Conservation (phyloP, 441 rosid species). For the Lepidium campestre region DNA sequence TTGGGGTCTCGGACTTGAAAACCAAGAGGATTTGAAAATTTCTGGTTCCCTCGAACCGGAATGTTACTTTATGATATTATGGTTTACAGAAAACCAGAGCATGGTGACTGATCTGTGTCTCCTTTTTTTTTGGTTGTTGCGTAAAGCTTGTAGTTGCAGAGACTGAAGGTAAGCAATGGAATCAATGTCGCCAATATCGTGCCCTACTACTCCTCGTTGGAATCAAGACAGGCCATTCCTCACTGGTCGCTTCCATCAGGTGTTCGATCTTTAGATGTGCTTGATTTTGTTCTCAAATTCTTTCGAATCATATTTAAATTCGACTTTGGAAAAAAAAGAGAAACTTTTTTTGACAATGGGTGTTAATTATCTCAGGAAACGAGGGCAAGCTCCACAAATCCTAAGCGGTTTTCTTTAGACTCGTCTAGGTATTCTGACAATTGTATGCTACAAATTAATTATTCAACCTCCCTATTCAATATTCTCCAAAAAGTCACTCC, state of each 20-base stretch:
- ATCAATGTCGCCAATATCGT: slow-evolving; percentile 31
- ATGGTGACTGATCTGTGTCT: background rate
- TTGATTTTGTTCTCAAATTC: background rate
- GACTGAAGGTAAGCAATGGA: slow-evolving; percentile 24
- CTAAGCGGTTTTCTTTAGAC: slow-evolving; percentile 32
- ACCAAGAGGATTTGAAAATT: background rate
- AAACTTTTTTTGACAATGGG: background rate
- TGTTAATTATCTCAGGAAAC: slow-evolving; percentile 42
- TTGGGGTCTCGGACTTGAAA: background rate
- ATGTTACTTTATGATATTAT: background rate
- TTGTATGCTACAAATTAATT: background rate
- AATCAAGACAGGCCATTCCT: slow-evolving; percentile 89
- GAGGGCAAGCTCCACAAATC: slow-evolving; percentile 49
- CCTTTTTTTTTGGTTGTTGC: background rate
- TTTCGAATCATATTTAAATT: background rate
- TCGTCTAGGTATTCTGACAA: slow-evolving; percentile 34
- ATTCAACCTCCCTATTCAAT: background rate
- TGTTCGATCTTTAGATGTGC: slow-evolving; percentile 3
- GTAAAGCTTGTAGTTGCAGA: slow-evolving; percentile 1
- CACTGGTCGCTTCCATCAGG: slow-evolving; percentile 89
- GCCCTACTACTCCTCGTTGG: slow-evolving; percentile 88
- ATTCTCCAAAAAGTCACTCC: background rate
- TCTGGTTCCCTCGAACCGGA: slow-evolving; percentile 12
- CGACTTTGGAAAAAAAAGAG: background rate
- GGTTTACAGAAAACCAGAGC: slow-evolving; percentile 15